Conservation (phyloP, 495 filamentous ascomycete species). For the Elaphomyces granulatus region DNA sequence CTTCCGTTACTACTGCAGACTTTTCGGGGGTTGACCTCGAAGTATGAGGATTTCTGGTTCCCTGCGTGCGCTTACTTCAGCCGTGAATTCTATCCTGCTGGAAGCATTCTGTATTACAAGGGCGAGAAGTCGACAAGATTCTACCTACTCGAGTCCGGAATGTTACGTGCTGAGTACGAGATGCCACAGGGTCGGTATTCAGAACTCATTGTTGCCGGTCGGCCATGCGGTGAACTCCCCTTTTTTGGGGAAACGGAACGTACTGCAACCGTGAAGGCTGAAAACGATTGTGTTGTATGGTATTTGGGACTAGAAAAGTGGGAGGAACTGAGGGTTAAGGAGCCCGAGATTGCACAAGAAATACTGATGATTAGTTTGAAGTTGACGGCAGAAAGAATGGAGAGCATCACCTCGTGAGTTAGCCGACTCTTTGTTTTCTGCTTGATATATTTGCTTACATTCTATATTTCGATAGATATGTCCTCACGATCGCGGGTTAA, state of each 20-base stretch:
- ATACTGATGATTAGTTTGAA: slow-evolving; percentile 72
- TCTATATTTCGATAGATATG: background rate
- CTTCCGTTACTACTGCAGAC: slow-evolving; percentile 83
- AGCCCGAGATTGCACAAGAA: slow-evolving; percentile 68
- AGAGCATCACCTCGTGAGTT: slow-evolving; percentile 66
- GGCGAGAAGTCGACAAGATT: slow-evolving; percentile 62
- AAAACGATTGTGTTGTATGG: slow-evolving; percentile 74
- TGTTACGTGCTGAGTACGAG: slow-evolving; percentile 78
- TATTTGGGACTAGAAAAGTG: slow-evolving; percentile 54
- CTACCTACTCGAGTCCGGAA: slow-evolving; percentile 82
- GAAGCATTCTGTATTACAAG: slow-evolving; percentile 59
- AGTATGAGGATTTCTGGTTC: slow-evolving; percentile 93
- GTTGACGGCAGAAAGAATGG: slow-evolving; percentile 79
- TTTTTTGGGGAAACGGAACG: slow-evolving; percentile 85
- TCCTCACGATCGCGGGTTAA: background rate
- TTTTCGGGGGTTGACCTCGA: slow-evolving; percentile 65
- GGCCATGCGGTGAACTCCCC: slow-evolving; percentile 88
- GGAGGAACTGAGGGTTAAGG: slow-evolving; percentile 49
- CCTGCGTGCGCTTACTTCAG: slow-evolving; percentile 56
- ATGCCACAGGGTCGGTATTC: slow-evolving; percentile 77
- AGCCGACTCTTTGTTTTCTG: background rate
- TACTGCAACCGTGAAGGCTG: slow-evolving; percentile 72
- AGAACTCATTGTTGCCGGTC: slow-evolving; percentile 86
- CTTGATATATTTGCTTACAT: background rate
- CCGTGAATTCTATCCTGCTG: slow-evolving; percentile 47